Base-by-base conservation (phyloP, 805 yeast genomes). In the Monosporozyma siamensis region DNA sequence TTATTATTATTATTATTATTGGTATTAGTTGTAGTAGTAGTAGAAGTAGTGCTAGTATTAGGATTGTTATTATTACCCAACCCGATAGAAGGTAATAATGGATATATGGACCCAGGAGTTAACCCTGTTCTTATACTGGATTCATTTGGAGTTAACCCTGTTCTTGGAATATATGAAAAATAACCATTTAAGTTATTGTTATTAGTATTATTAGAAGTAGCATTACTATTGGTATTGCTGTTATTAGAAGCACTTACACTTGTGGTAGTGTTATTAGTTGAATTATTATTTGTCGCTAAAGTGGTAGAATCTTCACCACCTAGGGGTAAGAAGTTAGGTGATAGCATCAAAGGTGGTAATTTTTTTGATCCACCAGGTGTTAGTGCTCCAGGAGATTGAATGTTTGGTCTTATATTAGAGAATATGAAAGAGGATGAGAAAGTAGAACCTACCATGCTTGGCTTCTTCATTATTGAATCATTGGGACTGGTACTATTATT, bases 61-160 rank as follows among this genome's bases (percentile, higher is more conserved):
- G 17, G 17, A 24, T n/a, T 35, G 9, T 15, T 15, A 26, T 27
- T 37, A 27, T 18, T 26, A 11, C 14, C 23, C n/a, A 35, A 22
- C 10, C 29, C 38, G 12, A 52, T 36, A 8, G 55, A 45, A 8
- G 56, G 51, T 18, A 54, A 34, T 7, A 52, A 25, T 14, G 51
- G 53, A 36, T 43, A 49, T n/a, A 44, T 34, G 25, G 71, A 24
- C 9, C 52, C 47, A 0, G 89, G 89, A 0, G 89, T 80, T 22
- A 81, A 58, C 0, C 92, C 90, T 0, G 84, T 69, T 49, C 95
- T 69, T 39, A 85, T 50, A 39, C 78, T 72, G 4, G 86, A 75
- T 55, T 84, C 94, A 58, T 79, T 82, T 3, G 92, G 92, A 0
- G 88, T 80, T 37, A 85, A 65, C 0, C 87, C 90, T 0, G 84